Evolutionary conservation across 2,329 filamentous ascomycete species (phyloP), one percentile per base, ranked within the genome.

Genomic region (Xylariaceae sp.): DNA sequence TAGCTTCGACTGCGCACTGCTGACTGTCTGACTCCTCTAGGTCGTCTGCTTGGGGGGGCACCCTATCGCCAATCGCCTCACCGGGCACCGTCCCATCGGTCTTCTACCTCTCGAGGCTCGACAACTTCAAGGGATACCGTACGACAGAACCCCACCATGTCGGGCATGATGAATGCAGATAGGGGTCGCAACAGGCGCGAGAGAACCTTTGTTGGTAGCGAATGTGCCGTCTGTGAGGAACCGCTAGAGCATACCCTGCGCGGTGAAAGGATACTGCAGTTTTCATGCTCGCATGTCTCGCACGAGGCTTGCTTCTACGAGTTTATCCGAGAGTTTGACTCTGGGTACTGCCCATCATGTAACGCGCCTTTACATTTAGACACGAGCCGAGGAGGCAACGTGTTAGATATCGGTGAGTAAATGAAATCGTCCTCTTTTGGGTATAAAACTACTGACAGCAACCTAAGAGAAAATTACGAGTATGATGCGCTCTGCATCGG

Each of bases 261-360:
- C 44, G 94, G 94, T 55, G 94, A 99, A 76, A 86, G 92, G 62
- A 92, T 99, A 57, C 79, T 99, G 48, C 94, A 97, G 71, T 94
- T 99, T 67, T 95, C 92, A 5, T 99, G 94, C 74, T 84, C 87
- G n/a, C 94, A 99, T 73, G 93, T 99, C 55, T 92, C 93, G 9
- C 94, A 99, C 71, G 94, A 97, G 73, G 94, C 93, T 29, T 99
- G 94, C 75, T 97, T 99, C 71, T 97, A 97, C 75, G 94, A 99
- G 73, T 97, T 95, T 70, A 96, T 99, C 65, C 89, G 91, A 67
- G 93, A 97, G 68, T 89, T 93, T 54, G 92, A 97, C 63, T 90
- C 90, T 47, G 92, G 97, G 67, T 92, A 91, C 67, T 99, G 94
- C 74, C 94, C 94, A 23, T 89, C 90, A 61, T 99, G 94, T 74